Evolutionary conservation across 345 rosid species (phyloP), one percentile per base, ranked within the genome.

Genomic region (Citrus glauca): DNA sequence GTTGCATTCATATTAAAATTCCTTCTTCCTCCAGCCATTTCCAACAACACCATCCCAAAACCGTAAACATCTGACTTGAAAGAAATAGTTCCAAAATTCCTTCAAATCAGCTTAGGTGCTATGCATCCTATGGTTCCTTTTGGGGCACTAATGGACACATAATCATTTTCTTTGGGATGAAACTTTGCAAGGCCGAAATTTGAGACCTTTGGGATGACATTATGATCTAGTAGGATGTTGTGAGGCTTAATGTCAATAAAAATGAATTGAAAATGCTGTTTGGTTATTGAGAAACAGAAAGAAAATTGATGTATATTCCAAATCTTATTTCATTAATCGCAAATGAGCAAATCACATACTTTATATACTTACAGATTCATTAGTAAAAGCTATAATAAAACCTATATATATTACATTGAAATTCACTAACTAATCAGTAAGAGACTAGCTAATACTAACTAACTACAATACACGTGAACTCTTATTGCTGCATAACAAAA

Each of bases 131-230:
- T 66, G 2, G 85, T 79, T 66, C 85, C 83, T 61, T 69, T 73
- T 30, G 55, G 16, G 48, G 72, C 35, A 57, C 72, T 74, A 9
- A 70, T 25, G 7, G 75, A 19, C 24, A 77, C 74, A 74, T 73
- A 73, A 71, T 77, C 81, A 7, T 38, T 27, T 13, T 82, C 85
- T 67, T 61, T 76, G 0, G 78, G 76, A 45, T 32, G 77, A 77
- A 79, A 76, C 65, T 66, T 82, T 33, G 81, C 72, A 9, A 82
- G 83, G 9, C 87, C 78, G 6, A 82, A 82, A 71, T 85, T 83
- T 19, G 87, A 78, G 45, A 85, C 78, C 75, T 82, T 79, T 17
- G 83, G 83, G 19, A 63, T 61, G 67, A 82, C 60, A 66, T 71
- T 57, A 16, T 30, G 32, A 14, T 84, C 83, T 9, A 48, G 64